These are phyloP conservation scores for Penicillium verhagenii DNA, from an alignment of 495 filamentous ascomycete genomes.

Conservation along the genomic window DNA sequence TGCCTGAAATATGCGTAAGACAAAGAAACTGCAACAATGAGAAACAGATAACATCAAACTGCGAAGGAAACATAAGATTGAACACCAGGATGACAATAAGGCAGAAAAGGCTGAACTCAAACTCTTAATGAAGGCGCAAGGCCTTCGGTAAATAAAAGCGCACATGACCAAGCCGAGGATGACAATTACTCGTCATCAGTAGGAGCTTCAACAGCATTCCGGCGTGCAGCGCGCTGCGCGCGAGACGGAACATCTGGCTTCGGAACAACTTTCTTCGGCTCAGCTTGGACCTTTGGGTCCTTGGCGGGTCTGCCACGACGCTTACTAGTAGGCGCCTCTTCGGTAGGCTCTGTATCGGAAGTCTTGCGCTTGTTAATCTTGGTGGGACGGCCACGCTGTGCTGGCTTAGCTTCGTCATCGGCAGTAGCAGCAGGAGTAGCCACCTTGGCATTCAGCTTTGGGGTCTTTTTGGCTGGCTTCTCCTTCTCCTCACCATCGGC, in stretches of 20 bases:
- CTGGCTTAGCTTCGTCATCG: constrained; percentile 2
- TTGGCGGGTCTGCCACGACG: constrained; percentile 13
- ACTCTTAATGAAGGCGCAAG: not conserved
- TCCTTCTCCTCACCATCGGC: constrained; percentile 1
- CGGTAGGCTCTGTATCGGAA: constrained; percentile 21
- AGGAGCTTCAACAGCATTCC: not conserved
- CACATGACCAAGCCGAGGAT: not conserved
- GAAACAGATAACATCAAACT: not conserved
- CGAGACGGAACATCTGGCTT: not conserved
- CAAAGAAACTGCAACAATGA: not conserved
- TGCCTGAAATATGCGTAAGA: not conserved
- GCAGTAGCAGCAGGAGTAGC: not conserved
- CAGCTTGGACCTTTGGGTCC: constrained; percentile 17
- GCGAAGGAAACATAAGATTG: not conserved
- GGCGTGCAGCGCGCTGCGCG: not conserved
- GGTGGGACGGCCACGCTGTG: constrained; percentile 33
- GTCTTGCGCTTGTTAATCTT: constrained; percentile 30
- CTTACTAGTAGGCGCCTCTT: constrained; percentile 28
- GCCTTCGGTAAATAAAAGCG: not conserved
- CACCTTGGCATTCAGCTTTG: constrained; percentile 23
- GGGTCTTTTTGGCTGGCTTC: constrained; percentile 31
- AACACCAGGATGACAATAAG: too few species aligned
- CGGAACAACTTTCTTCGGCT: constrained; percentile 5
- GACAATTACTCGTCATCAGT: not conserved
- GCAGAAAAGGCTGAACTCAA: too few species aligned